Conservation (phyloP, 768 basidiomycete species). For the Suillus alpinus region DNA sequence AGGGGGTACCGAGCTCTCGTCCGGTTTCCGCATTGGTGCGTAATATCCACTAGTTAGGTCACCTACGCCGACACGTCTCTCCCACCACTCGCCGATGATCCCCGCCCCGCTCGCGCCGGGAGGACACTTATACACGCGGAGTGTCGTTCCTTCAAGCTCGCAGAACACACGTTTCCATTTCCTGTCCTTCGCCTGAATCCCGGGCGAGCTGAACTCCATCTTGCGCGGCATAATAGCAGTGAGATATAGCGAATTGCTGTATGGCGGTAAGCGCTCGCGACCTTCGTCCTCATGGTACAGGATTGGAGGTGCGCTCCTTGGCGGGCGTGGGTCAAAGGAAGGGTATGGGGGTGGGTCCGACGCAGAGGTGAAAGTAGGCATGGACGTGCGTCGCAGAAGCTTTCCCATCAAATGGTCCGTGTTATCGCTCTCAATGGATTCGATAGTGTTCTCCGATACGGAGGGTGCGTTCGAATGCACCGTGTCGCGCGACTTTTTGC, state of each 20-base stretch:
- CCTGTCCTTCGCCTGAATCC: slow-evolving; percentile 83
- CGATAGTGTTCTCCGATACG: slow-evolving; percentile 11
- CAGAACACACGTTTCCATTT: slow-evolving; percentile 90
- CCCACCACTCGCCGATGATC: slow-evolving; percentile 76
- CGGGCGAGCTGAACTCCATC: slow-evolving; percentile 87
- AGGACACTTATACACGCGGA: slow-evolving; percentile 68
- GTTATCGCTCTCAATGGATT: slow-evolving; percentile 18
- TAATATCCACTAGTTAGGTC: slow-evolving; percentile 41
- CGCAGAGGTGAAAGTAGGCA: slow-evolving; percentile 63
- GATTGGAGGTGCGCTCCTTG: slow-evolving; percentile 16
- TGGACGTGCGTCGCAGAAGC: slow-evolving; percentile 59
- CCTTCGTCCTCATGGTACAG: slow-evolving; percentile 69
- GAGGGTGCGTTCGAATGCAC: slow-evolving; percentile 11
- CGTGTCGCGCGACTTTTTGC: slow-evolving; percentile 17
- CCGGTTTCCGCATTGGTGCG: slow-evolving; percentile 22
- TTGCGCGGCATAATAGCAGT: slow-evolving; percentile 83
- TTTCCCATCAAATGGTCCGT: slow-evolving; percentile 34
- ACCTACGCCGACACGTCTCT: slow-evolving; percentile 70
- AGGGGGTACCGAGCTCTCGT: slow-evolving; percentile 20
- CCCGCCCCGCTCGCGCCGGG: slow-evolving; percentile 42
- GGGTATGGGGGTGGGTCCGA: slow-evolving; percentile 72
- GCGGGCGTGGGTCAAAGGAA: slow-evolving; percentile 33
- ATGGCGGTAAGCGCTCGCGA: slow-evolving; percentile 71
- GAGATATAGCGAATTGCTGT: slow-evolving; percentile 81
- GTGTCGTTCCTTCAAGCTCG: slow-evolving; percentile 88